Evolutionary conservation across 441 rosid species (phyloP), one percentile per base, ranked within the genome.

Genomic region (Gossypium davidsonii): DNA sequence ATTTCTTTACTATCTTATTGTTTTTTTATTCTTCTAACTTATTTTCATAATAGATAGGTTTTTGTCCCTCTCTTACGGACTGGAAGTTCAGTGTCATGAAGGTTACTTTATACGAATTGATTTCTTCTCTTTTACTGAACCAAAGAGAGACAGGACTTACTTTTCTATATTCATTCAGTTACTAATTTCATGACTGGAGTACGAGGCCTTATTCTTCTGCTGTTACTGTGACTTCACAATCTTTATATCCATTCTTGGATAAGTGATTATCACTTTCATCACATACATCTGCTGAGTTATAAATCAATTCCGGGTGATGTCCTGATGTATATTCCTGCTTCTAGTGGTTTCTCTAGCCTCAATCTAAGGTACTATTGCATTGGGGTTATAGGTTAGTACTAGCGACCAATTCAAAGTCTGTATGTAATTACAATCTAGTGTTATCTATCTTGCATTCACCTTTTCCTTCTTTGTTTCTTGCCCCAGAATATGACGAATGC

Each of bases 401-500:
- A 8, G 14, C 4, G 1, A 60, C 67, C 63, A 21, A 52, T 67
- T 57, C 55, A n/a, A 53, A 66, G 69, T 58, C 21, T 68, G 6
- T 42, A 12, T 63, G 67, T 64, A 42, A 48, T 76, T 56, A 44
- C 2, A 42, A 65, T 76, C 60, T 48, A 20, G 28, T 69, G 42
- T 59, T 64, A 25, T 60, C 67, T 71, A 14, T 20, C 62, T 51
- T 79, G 68, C 42, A 69, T 74, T 61, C 64, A 63, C 52, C 11
- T 55, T 51, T 60, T 44, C 25, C 72, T 37, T 76, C 67, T 76
- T 72, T 75, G 64, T 71, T 74, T 37, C 20, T 59, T 65, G 58
- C 69, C 60, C 78, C 72, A 76, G 79, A 65, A 70, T 57, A 31
- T 77, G 78, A 63, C 74, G 78, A 57, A 67, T 15, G 44, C 51